Conservation (phyloP, 495 filamentous ascomycete genomes). For the Penicillium malachiteum region DNA sequence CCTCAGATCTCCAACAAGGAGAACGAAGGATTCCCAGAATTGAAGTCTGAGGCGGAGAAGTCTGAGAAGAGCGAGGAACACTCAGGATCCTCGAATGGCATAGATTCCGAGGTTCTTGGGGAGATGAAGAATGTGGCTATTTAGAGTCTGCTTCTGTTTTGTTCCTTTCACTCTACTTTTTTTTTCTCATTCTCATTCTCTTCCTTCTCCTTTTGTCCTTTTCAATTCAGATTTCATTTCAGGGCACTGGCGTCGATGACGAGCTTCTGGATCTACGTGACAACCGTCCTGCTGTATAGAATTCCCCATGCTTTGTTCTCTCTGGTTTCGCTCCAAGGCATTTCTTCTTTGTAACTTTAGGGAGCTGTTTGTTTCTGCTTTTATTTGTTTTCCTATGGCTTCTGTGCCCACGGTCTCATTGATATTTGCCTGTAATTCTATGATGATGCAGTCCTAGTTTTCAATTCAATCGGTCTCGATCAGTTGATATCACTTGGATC, state of each 20-base stretch:
- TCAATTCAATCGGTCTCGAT: neutral
- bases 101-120: conserved; percentile 45
- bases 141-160: conserved; percentile 23
- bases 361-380: conserved; percentile 16
- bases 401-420: conserved; percentile 21
- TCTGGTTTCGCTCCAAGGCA: conserved; percentile 22
- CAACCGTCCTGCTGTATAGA: conserved; percentile 29
- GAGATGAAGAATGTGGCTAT: conserved; percentile 60
- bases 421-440: conserved; percentile 40
- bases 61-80: conserved; percentile 30
- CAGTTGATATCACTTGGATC: neutral
- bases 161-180: conserved; percentile 8
- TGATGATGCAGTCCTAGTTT: conserved; percentile 39
- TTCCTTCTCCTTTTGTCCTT: conserved; percentile 8
- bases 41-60: conserved; percentile 31
- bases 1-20: conserved; percentile 42
- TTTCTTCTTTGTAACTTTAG: conserved; percentile 34
- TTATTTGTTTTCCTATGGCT: conserved; percentile 17
- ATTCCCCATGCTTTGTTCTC: conserved; percentile 14
- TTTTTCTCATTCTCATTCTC: conserved; percentile 7
- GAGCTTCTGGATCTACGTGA: conserved; percentile 24
- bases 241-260: conserved; percentile 28
- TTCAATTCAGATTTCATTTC: conserved; percentile 15
- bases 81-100: conserved; percentile 21
- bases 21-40: conserved; percentile 29